Conservation (phyloP, 2,329 filamentous ascomycete genomes). For the Penicillium expansum region DNA sequence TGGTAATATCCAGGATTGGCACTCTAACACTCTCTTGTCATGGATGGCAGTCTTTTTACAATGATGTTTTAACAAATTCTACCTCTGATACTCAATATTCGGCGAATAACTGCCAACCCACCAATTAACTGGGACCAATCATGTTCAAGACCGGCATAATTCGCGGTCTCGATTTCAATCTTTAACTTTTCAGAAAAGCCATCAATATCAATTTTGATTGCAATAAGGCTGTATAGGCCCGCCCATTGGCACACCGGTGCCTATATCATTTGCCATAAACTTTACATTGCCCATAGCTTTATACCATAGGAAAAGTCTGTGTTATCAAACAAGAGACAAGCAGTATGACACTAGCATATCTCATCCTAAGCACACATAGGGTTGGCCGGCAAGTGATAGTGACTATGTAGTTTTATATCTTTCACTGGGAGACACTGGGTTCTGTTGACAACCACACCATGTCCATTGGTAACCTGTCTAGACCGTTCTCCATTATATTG, state of each 20-base stretch:
- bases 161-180: not conserved
- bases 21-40: not conserved
- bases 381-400: not conserved
- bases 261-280: not conserved
- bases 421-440: too few species aligned
- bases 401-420: not conserved
- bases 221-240: not conserved
- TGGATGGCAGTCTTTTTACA: not conserved
- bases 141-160: not conserved
- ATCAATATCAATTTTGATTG: not conserved
- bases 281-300: not conserved
- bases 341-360: not conserved
- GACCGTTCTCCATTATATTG: not conserved
- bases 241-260: too few species aligned
- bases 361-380: not conserved
- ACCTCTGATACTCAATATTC: not conserved
- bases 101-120: not conserved
- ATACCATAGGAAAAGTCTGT: not conserved
- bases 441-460: not conserved
- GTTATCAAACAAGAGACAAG: not conserved
- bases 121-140: not conserved
- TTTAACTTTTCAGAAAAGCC: not conserved
- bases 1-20: too few species aligned
- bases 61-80: not conserved
- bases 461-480: too few species aligned